phyloP scores from a whole-genome alignment of 2,329 filamentous ascomycete genomes.

The Paraphaeosphaeria sporulosa region DNA sequence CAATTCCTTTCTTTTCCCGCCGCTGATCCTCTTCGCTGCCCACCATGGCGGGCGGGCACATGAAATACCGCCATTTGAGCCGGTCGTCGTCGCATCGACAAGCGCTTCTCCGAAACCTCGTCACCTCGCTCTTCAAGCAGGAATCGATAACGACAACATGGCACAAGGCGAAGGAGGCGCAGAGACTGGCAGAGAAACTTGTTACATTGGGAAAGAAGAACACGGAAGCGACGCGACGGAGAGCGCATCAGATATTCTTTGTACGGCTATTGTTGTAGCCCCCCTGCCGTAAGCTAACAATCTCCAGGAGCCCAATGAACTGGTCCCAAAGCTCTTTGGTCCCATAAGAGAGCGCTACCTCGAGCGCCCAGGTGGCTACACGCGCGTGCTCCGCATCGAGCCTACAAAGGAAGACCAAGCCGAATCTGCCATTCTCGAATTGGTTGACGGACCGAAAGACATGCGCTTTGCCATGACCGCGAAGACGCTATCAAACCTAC shows the following conservation, averaged over 20 bases:
- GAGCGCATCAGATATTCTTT: conserved; percentile 83
- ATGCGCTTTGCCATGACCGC: conserved; percentile 95
- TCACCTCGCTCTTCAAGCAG: conserved; percentile 91
- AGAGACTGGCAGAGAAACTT: conserved; percentile 90
- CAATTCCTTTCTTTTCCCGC: conserved; percentile 9
- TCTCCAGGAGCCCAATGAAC: conserved; percentile 68
- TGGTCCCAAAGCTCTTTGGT: conserved; percentile 88
- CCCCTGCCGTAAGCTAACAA: conserved; percentile 24
- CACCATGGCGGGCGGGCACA: conserved; percentile 81
- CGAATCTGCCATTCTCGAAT: conserved; percentile 86
- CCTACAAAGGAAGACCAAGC: conserved; percentile 88
- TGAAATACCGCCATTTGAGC: conserved; percentile 89
- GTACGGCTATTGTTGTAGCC: conserved; percentile 62
- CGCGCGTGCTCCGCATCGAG: conserved; percentile 90
- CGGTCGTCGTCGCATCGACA: conserved; percentile 87
- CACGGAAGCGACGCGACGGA: conserved; percentile 78
- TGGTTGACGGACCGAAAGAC: conserved; percentile 93
- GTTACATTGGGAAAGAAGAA: conserved; percentile 94
- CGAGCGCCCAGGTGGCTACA: conserved; percentile 87
- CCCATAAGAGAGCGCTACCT: conserved; percentile 81
- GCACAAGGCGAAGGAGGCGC: conserved; percentile 96
- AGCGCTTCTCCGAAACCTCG: conserved; percentile 92
- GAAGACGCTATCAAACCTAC: conserved; percentile 74
- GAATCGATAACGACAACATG: conserved; percentile 96
- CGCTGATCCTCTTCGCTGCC: conserved; percentile 21